Evolutionary conservation across 768 basidiomycete genomes (phyloP).

Genomic region (Podaxis sp.): DNA sequence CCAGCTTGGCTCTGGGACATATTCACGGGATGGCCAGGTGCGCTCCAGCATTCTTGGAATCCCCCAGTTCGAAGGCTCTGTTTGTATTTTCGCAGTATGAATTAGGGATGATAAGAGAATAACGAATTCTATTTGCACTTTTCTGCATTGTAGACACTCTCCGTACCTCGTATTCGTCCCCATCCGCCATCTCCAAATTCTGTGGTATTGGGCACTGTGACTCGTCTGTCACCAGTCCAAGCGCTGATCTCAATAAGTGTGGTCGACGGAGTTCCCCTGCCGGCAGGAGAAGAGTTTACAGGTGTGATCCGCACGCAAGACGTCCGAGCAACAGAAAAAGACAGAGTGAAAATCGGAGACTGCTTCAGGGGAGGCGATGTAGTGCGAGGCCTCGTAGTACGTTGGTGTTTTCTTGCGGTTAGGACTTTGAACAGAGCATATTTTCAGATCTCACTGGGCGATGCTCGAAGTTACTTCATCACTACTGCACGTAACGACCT

Average conservation of each 20-base stretch:
- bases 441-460: constrained; percentile 85
- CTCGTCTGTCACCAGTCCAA: constrained; percentile 80
- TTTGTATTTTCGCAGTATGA: constrained; percentile 41
- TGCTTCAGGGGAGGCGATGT: constrained; percentile 94
- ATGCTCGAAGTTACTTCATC: constrained; percentile 89
- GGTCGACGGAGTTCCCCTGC: constrained; percentile 83
- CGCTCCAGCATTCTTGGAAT: constrained; percentile 73
- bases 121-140: background rate
- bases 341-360: constrained; percentile 84
- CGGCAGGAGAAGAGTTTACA: constrained; percentile 82
- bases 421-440: background rate
- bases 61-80: constrained; percentile 61
- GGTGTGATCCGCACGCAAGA: constrained; percentile 90
- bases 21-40: constrained; percentile 58
- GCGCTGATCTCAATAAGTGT: constrained; percentile 82
- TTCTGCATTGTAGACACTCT: constrained; percentile 47
- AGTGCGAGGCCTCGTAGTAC: constrained; percentile 81
- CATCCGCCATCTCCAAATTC: constrained; percentile 75
- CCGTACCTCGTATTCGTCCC: constrained; percentile 65
- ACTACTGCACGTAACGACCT: constrained; percentile 89
- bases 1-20: constrained; percentile 65
- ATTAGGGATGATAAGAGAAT: background rate
- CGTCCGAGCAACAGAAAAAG: constrained; percentile 87
- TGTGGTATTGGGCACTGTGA: constrained; percentile 80
- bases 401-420: constrained; percentile 25